phyloP scores from a whole-genome alignment of 768 basidiomycete genomes.

The Mycena leptocephala region DNA sequence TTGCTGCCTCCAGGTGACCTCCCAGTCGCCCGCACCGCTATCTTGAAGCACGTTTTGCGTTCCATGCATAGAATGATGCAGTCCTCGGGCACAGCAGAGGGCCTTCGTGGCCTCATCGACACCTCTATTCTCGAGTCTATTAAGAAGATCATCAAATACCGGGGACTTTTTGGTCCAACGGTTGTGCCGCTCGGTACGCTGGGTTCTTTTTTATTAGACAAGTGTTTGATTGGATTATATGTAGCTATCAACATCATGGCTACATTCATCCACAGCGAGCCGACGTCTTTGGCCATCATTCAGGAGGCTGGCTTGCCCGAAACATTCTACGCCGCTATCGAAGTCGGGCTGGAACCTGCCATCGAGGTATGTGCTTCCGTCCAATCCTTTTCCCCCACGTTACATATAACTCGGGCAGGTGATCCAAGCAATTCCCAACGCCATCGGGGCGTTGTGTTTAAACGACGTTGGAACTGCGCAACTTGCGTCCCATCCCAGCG shows the following conservation, averaged over 20 bases:
- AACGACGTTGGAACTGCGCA: conserved; percentile 92
- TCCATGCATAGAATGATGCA: conserved; percentile 99
- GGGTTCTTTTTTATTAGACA: neutral
- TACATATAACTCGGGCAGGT: conserved; percentile 66
- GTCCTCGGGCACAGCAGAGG: conserved; percentile 93
- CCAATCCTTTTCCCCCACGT: neutral
- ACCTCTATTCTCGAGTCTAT: conserved; percentile 87
- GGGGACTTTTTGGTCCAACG: conserved; percentile 88
- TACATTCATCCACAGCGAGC: conserved; percentile 98
- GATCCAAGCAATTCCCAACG: conserved; percentile 94
- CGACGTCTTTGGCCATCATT: conserved; percentile 92
- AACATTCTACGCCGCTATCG: conserved; percentile 89
- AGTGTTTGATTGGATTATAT: conserved; percentile 22
- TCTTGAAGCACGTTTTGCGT: conserved; percentile 92
- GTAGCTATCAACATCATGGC: conserved; percentile 96
- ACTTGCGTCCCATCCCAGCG: conserved; percentile 80
- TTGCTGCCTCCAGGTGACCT: conserved; percentile 70
- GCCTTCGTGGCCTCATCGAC: conserved; percentile 94
- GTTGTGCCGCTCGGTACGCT: conserved; percentile 87
- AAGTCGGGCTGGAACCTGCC: conserved; percentile 87
- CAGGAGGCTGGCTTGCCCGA: conserved; percentile 95
- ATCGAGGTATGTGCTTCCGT: conserved; percentile 76
- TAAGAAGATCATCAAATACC: conserved; percentile 90
- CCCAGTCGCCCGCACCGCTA: conserved; percentile 80
- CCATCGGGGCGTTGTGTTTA: conserved; percentile 95